Evolutionary conservation across 1,284 basidiomycete genomes (phyloP), one percentile per base, ranked within the genome.

Genomic region (Salmacisia buchloeana): DNA sequence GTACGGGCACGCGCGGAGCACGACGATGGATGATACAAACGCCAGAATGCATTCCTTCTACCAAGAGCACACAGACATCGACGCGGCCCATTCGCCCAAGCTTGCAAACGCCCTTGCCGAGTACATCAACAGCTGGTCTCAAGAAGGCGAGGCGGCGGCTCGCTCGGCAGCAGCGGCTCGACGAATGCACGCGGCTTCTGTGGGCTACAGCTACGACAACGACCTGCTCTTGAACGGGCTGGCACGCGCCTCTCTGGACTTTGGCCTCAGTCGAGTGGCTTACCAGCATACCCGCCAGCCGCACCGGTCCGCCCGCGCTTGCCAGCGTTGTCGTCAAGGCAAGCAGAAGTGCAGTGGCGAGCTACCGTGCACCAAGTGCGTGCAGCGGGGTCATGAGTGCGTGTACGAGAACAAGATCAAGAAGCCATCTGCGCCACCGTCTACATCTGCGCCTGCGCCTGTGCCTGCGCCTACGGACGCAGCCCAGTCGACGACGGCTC

Each of bases 121-220:
- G 27, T 54, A 54, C 49, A 5, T 54, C 27, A 54, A 54, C 29
- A 54, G 49, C 49, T 54, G 49, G 49, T 54, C 49, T 15, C 49
- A 54, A 18, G 49, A 54, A n/a, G 21, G 9, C 49, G 27, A 33
- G 18, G n/a, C 5, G 46, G 18, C 23, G 18, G 39, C 39, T n/a
- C 15, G 39, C 15, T 21, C 39, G 3, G 15, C 5, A 21, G 39
- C 4, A 15, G 3, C 23, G 39, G 39, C 39, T 38, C 36, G 10
- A 38, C 36, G 36, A 9, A 9, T 9, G 39, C 39, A 43, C 41
- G 23, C 18, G 12, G 15, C 6, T n/a, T 21, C 41, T n/a, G 10
- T 43, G 18, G 41, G 41, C 41, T n/a, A n/a, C n/a, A n/a, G n/a
- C n/a, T n/a, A n/a, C n/a, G n/a, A n/a, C n/a, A n/a, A n/a, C n/a